Base-by-base conservation (phyloP, 139 green algal species). In the Edaphochlamys debaryana region DNA sequence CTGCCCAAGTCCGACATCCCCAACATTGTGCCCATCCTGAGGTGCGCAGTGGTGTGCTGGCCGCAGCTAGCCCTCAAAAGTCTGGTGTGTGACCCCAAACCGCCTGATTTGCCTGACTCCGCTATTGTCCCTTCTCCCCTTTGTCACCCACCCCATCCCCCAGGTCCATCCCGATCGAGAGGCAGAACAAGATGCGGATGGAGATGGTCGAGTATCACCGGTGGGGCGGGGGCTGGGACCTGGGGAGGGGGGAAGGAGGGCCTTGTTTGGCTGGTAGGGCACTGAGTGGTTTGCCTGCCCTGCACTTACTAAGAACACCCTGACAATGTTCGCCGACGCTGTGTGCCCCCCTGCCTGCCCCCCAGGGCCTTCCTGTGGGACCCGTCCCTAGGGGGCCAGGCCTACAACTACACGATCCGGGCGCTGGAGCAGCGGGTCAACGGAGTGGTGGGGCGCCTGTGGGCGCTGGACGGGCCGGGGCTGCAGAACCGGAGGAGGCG, bases 311-410 rank as follows among this genome's bases (percentile, higher is more conserved):
- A 9, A 25, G 1, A 8, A 30, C 9, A 11, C 58, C 13, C 27
- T 36, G 19, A 3, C 58, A 32, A 25, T 36, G 4, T 27, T 7
- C 58, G 27, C 27, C 23, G 23, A 7, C 58, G 19, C 29, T 17
- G 27, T 2, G 40, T 25, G 25, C 7, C 27, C 25, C 41, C 4
- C 0, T 41, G 11, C 67, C 30, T 0, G 17, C 42, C 8, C 32
- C 48, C 0, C 76, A 82, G 64, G 23, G 89, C 89, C 3, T 92
- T 92, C 75, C 84, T 91, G 25, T 92, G 89, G 89, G 68, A 90
- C 60, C 78, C 83, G 4, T 32, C 5, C 1, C 56, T 41, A 3
- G 83, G 82, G 29, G 87, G 86, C 19, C 70, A 70, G 48, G 89
- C 89, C 2, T 92, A 91, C 68, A 85, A 91, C 56, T 91, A 87